These are phyloP conservation scores for Naegleria lovaniensis DNA, from an alignment of 208 protist genomes.

Conservation along the genomic window DNA sequence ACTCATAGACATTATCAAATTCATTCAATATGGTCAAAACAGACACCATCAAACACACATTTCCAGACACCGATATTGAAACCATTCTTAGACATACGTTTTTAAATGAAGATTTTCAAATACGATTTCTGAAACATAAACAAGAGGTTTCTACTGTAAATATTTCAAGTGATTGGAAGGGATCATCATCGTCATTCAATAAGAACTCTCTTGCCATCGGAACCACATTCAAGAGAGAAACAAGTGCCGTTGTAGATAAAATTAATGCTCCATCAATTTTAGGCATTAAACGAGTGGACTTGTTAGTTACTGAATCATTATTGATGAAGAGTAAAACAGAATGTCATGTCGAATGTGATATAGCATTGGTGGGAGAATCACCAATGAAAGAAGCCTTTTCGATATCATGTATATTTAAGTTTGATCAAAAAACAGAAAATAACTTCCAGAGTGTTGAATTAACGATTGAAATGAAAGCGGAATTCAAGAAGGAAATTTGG, in stretches of 20 bases:
- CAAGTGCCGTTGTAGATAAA: not conserved
- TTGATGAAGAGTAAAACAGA: not conserved
- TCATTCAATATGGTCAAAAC: not conserved
- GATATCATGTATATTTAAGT: not conserved
- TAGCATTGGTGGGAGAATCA: not conserved
- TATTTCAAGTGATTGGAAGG: not conserved
- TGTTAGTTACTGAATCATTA: not conserved
- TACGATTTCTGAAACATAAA: not conserved
- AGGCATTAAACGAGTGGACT: not conserved
- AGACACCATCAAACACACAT: not conserved
- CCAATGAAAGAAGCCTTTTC: not conserved
- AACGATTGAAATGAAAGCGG: not conserved
- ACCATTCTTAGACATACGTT: not conserved
- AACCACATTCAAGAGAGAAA: not conserved
- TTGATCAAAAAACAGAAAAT: not conserved
- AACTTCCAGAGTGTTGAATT: not conserved
- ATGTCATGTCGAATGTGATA: not conserved
- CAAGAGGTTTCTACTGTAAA: not conserved
- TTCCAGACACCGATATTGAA: not conserved
- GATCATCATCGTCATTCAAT: not conserved
- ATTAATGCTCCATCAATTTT: conserved; percentile 1
- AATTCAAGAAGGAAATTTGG: not conserved
- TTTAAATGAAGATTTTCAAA: not conserved
- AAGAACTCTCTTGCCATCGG: not conserved
- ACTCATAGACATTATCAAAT: too few species aligned